These are phyloP conservation scores for Akanthomyces dipterigenus DNA, from an alignment of 2,329 filamentous ascomycete genomes.

Conservation along the genomic window DNA sequence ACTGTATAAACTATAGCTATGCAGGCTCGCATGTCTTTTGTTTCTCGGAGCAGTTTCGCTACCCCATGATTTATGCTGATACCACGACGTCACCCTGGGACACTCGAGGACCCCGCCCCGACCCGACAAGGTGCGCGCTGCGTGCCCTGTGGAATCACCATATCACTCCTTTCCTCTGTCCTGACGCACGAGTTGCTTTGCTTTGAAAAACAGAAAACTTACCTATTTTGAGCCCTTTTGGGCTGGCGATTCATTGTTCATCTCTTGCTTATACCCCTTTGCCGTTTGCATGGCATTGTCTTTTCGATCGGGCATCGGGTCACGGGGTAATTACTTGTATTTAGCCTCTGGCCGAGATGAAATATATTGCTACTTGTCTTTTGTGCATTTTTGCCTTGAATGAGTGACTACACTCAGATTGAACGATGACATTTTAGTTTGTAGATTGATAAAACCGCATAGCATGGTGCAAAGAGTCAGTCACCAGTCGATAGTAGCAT, in stretches of 20 bases:
- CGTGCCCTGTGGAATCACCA: constrained; percentile 8
- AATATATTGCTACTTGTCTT: constrained; percentile 6
- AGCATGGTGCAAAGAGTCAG: not conserved
- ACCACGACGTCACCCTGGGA: constrained; percentile 11
- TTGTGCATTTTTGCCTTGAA: not conserved
- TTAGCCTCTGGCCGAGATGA: constrained; percentile 11
- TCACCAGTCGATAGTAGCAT: not conserved
- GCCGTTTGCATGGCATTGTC: constrained; percentile 8
- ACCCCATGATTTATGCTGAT: constrained; percentile 12
- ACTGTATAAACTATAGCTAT: constrained; percentile 12
- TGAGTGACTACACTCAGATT: not conserved
- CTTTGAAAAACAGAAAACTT: constrained; percentile 7
- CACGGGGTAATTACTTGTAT: constrained; percentile 11
- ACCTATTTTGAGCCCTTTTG: constrained; percentile 2
- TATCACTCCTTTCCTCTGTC: constrained; percentile 7
- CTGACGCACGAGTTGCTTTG: constrained; percentile 10
- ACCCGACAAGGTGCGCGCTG: constrained; percentile 4
- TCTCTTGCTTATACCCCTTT: constrained; percentile 12
- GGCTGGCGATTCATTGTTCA: constrained; percentile 5
- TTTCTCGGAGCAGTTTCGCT: constrained; percentile 5
- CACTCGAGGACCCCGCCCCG: constrained; percentile 5
- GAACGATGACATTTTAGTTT: not conserved
- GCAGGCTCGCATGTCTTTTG: constrained; percentile 8
- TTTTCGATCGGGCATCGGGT: constrained; percentile 7
- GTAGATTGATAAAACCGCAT: not conserved